A percentile compares a stretch with the other conserved stretches of the same genome.
Conservation (phyloP, 139 green algal genomes). For the Astrephomene gubernaculifera region DNA sequence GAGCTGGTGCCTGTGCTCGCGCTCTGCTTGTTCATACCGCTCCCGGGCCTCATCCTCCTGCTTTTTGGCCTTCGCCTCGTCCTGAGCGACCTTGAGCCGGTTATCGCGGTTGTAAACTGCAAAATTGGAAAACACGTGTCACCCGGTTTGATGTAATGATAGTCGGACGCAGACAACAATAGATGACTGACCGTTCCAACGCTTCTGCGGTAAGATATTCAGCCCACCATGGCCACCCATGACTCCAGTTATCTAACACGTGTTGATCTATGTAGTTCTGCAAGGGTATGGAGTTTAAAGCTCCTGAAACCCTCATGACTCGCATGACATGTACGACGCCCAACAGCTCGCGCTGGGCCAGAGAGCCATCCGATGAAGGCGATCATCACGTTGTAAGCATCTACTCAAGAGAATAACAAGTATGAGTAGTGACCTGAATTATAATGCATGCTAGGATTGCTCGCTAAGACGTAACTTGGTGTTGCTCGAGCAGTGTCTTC, state of each 20-base stretch:
- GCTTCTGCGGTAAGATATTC: constrained; percentile 97
- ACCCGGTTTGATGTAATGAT: not conserved
- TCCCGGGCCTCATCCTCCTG: constrained; percentile 48
- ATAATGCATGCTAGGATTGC: too few species aligned
- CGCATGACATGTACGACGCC: too few species aligned
- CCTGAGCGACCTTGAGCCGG: constrained; percentile 68
- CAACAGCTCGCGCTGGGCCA: too few species aligned
- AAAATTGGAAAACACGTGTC: not conserved
- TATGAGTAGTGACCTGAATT: too few species aligned
- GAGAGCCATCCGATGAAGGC: too few species aligned
- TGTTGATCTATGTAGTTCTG: too few species aligned
- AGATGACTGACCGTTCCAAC: constrained; percentile 84
- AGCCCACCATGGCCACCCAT: constrained; percentile 97
- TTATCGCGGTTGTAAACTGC: constrained; percentile 93
- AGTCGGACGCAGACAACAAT: not conserved
- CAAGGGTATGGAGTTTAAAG: too few species aligned
- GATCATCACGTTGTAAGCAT: too few species aligned
- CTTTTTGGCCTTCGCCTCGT: constrained; percentile 61
- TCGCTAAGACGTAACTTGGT: too few species aligned
- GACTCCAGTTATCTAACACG: not conserved
- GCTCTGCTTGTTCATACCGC: constrained; percentile 64
- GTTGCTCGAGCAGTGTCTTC: too few species aligned
- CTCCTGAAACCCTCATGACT: too few species aligned
- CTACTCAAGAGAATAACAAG: too few species aligned
- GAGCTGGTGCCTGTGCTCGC: constrained; percentile 61